Evolutionary conservation across 1,139 yeast species (phyloP), one percentile per base, ranked within the genome.

Genomic region (Insectozyma bohioensis): DNA sequence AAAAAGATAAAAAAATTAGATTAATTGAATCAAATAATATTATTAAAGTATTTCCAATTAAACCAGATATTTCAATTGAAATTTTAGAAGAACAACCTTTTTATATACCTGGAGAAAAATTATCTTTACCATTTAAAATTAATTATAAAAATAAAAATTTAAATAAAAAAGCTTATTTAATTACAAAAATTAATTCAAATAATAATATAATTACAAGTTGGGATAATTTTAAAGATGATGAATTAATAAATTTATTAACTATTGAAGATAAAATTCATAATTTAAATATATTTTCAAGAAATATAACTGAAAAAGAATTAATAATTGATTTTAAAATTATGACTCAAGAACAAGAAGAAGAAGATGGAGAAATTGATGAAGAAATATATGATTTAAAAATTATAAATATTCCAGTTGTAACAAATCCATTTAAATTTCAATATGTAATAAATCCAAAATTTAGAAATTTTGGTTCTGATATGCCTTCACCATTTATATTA

Each of bases 401-500:
- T 3, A 49, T 57, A 18, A 39, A 48, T 2, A 43, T 72, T 11
- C 64, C 63, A 1, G 47, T 75, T 1, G 36, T 61, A 15, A 46
- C 52, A n/a, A 34, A 34, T 5, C 73, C 78, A 3, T 72, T 75
- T 43, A 47, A 49, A 4, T 49, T 57, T 16, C 48, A 45, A 6
- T 55, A 68, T 33, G 33, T 57, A 0, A 58, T 75, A 5, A 48
- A 58, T 6, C 80, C 81, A 4, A 45, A 65, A 14, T 48, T 55
- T 12, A 48, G 65, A 18, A 52, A 45, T 4, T 49, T 51, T 2
- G 25, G 31, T 0, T 40, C 38, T 17, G 67, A 63, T 23, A 58
- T 75, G 52, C 76, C 78, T 0, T 63, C 63, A 9, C 67, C 75
- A 1, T 72, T 75, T 37, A 44, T 65, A 3, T 32, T 63, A 6